phyloP scores from a whole-genome alignment of 2,329 filamentous ascomycete species.

The Fusarium palustre region DNA sequence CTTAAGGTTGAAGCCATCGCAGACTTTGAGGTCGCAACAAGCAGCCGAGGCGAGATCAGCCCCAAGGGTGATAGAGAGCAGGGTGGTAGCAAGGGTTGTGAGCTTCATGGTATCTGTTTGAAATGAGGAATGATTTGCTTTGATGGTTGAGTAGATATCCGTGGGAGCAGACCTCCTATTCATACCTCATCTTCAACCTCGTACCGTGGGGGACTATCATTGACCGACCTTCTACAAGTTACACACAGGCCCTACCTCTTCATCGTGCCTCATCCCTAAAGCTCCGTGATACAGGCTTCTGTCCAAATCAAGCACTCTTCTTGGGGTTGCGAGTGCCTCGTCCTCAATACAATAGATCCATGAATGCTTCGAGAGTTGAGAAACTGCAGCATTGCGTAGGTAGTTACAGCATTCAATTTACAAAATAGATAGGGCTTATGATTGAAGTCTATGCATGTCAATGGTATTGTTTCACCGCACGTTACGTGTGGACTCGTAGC shows the following conservation, averaged over 20 bases:
- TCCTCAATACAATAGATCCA: neutral
- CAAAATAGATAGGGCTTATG: neutral
- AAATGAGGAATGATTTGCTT: neutral
- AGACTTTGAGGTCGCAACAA: neutral
- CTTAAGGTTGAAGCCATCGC: neutral
- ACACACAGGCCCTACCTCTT: neutral
- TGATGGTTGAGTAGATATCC: neutral
- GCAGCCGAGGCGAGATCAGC: neutral
- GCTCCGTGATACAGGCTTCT: neutral
- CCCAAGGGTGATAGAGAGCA: neutral
- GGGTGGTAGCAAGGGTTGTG: neutral
- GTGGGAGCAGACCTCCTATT: neutral
- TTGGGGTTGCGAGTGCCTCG: neutral
- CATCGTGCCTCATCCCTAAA: neutral
- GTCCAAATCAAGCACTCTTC: neutral
- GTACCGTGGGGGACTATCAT: no score
- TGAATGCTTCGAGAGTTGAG: neutral
- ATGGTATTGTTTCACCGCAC: neutral
- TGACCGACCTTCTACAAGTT: neutral
- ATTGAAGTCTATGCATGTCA: neutral
- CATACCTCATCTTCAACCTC: neutral
- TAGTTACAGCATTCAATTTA: neutral
- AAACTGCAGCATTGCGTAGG: neutral
- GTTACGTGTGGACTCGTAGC: neutral
- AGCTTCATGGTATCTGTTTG: conserved; percentile 3